Conservation (phyloP, 2,329 filamentous ascomycete genomes). For the Grosmannia clavigera region DNA sequence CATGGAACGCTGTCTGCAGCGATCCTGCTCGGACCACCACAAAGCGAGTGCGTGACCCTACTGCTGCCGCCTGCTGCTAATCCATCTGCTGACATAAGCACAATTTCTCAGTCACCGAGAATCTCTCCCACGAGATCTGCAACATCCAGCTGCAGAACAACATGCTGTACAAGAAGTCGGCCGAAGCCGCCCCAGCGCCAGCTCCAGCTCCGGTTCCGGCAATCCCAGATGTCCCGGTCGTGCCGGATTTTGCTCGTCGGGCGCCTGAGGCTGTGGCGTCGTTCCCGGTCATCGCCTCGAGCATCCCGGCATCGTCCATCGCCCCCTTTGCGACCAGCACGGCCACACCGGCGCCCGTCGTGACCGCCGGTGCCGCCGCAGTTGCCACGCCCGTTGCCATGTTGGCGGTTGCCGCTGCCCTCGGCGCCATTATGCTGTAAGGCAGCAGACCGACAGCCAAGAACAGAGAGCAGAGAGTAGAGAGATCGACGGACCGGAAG, state of each 20-base stretch:
- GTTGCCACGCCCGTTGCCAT: background rate
- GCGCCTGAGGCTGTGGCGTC: background rate
- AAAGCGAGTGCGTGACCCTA: background rate
- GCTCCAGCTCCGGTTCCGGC: background rate
- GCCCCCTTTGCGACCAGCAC: background rate
- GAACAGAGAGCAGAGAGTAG: too few species aligned
- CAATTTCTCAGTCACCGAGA: background rate
- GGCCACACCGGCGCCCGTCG: background rate
- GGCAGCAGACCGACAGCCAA: too few species aligned
- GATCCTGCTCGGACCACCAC: constrained; percentile 6
- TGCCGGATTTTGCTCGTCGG: background rate
- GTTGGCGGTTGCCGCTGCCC: constrained; percentile 3
- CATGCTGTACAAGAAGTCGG: background rate
- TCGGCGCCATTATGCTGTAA: constrained; percentile 3
- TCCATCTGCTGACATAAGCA: background rate
- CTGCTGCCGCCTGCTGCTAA: too few species aligned
- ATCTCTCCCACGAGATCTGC: background rate
- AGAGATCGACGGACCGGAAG: too few species aligned
- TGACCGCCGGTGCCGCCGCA: constrained; percentile 6
- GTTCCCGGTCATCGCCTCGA: background rate
- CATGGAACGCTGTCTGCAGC: constrained; percentile 8
- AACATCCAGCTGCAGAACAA: background rate
- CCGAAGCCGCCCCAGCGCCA: background rate
- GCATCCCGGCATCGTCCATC: background rate
- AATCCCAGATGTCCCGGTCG: background rate